Base-by-base conservation (phyloP, 2,329 filamentous ascomycete genomes). In the Ophiostoma australiae region DNA sequence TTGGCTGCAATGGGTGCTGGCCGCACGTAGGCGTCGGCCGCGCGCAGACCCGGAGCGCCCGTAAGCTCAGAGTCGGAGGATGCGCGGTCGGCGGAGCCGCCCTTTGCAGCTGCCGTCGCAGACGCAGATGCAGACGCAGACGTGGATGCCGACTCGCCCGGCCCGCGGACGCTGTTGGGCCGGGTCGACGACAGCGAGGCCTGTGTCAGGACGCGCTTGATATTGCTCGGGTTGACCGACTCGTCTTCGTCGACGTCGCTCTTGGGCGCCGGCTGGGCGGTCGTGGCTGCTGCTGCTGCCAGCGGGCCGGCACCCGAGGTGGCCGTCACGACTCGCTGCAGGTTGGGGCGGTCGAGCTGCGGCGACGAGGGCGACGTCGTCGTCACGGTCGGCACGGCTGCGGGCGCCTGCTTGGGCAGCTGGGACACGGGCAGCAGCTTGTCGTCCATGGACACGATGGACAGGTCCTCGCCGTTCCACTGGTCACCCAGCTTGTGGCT, bases 381-480 rank as follows among this genome's bases (percentile, higher is more conserved):
- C 27, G 75, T 79, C 74, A 78, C 81, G 1, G 86, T 86, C 67
- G 80, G 82, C 69, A 3, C 77, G 70, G 35, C 23, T 6, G 20
- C 80, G 72, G 44, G 52, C 68, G 35, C 37, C 31, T 61, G 68
- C 15, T 77, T 82, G 0, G 85, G 85, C 3, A 86, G 73, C 6
- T 84, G 78, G 2, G 86, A 87, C 55, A 83, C 77, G 1, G 86
- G 84, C 55, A 90, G 78, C 20, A 84, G 80, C 70, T 88, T 89
- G 79, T 99, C 96, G 77, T 99, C 94, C 5, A 87, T 76, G 0
- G 93, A 97, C 78, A 89, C 91, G 70, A 99, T 95, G 5, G 94
- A 97, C 44, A 99, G 81, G 78, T 99, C 95, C 79, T 99, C 95
- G 67, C 95, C 95, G 75, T 99, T 99, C 95, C 95, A 99, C 74